Conservation (phyloP, 192 early-diverging fungal species). For the Tieghemiomyces parasiticus region DNA sequence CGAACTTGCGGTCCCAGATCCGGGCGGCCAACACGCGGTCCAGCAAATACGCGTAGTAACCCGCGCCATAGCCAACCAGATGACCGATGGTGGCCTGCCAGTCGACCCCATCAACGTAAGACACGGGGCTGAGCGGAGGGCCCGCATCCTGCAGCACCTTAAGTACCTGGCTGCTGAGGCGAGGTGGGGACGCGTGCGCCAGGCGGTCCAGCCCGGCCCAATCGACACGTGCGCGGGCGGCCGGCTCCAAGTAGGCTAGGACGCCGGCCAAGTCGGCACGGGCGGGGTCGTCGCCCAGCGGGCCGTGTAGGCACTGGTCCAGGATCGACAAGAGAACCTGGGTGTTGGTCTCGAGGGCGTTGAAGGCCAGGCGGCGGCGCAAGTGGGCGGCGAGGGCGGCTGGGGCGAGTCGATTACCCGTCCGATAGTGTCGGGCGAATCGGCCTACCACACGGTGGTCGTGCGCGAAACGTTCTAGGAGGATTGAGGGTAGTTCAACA, state of each 20-base stretch:
- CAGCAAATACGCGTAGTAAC: constrained; percentile 94
- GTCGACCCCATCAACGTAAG: constrained; percentile 48
- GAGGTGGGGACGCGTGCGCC: neutral
- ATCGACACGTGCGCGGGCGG: neutral
- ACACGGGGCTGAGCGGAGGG: constrained; percentile 38
- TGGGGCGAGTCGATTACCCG: constrained; percentile 39
- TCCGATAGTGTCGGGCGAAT: constrained; percentile 64
- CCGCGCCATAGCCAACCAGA: constrained; percentile 78
- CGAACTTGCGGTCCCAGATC: constrained; percentile 61
- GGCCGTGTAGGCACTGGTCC: constrained; percentile 81
- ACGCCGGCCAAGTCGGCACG: constrained; percentile 29
- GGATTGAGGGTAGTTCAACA: constrained; percentile 92
- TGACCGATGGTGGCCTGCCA: constrained; percentile 92
- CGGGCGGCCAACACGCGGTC: constrained; percentile 62
- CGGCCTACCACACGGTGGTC: constrained; percentile 52
- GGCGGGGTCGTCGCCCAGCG: constrained; percentile 19
- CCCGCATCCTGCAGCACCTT: constrained; percentile 38
- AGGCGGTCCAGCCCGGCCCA: too few relatives aligned
- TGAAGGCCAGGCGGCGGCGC: constrained; percentile 35
- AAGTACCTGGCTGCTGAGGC: constrained; percentile 35
- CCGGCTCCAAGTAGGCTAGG: neutral
- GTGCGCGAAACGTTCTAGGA: constrained; percentile 84
- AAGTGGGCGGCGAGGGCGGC: constrained; percentile 35
- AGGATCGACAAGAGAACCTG: constrained; percentile 86
- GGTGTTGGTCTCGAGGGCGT: constrained; percentile 63